Evolutionary conservation across 129 eudicot genomes (phyloP), one percentile per base, ranked within the genome.

Genomic region (Helianthus tuberosus): DNA sequence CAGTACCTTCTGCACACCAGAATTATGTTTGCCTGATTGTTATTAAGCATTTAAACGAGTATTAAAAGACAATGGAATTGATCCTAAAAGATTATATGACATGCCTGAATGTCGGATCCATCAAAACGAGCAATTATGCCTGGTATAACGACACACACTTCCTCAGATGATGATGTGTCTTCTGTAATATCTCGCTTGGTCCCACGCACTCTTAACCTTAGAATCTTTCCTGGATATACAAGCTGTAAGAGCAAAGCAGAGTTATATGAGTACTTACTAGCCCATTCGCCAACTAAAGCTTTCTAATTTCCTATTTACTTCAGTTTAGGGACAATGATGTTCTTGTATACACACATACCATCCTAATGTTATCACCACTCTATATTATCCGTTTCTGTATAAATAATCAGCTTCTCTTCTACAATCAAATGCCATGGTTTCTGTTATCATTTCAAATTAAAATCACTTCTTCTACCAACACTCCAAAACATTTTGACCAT

Each of bases 81-180:
- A 35, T 69, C 12, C 6, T 61, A 14, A 35, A 57, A 69, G 44
- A 58, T 68, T 11, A 58, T 36, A 68, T 17, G 63, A 61, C 16
- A 71, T 79, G 91, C 99, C 97, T 91, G 96, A 71, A 95, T 86
- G 55, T 89, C 96, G 52, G 94, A 87, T 77, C 99, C 99, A 72
- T 91, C 96, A 82, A 95, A 88, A 79, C 99, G 99, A 64, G 96
- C 99, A 78, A 95, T 79, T 75, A 84, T 88, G 38, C 93, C 96
- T 17, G 91, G 85, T 80, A 89, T 78, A 67, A 95, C 92, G 66
- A 87, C 86, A 51, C 95, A 91, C 63, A 95, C 88, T 86, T 95
- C 99, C 76, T 95, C 97, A 54, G 35, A 79, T 8, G 89, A 85
- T 10, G 97, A 85, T 38, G 89, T 61, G 83, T 91, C 95, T 77